Base-by-base conservation (phyloP, 2,329 filamentous ascomycete species). In the Penicillium rolfsii region DNA sequence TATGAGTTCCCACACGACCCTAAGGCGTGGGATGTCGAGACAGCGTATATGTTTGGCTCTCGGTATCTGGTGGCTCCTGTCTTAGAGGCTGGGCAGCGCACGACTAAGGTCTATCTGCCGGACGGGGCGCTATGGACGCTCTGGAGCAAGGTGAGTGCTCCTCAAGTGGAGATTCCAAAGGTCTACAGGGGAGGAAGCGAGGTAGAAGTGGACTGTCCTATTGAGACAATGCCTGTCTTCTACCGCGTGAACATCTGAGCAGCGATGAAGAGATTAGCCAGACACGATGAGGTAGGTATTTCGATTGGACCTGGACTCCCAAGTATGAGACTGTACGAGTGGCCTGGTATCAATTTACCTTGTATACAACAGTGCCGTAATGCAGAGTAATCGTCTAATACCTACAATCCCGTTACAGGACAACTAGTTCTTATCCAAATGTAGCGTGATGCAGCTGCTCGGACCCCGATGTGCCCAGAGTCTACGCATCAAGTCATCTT, bases 21-120 rank as follows among this genome's bases (percentile, higher is more conserved):
- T 12, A 72, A 69, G 58, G 77, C 79, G 16, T 89, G 87, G 87
- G 78, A 81, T 4, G 70, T 87, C 3, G 84, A 86, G 55, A 81
- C 82, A 35, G 82, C 89, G 76, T 89, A 89, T 69, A 85, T 90
- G 82, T 90, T 83, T 67, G 87, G 87, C 0, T 69, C 74, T 16
- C 83, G 82, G 68, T 89, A 88, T 67, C 74, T 89, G 14, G 80
- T 83, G 7, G 83, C 80, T 12, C 87, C 87, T 0, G 79, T 89
- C 0, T 67, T 89, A 58, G 69, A 78, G n/a, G 71, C 83, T 0
- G 82, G 81, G 0, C 73, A 81, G 66, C 76, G 71, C 12, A 79
- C 70, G 36, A 76, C 77, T 5, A 75, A 71, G 5, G 81, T 84
- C 0, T 89, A 89, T 68, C 71, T 89, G 26, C 86, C 86, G 0